Conservation (phyloP, 1,284 basidiomycete genomes). For the Termitomyces sp. region DNA sequence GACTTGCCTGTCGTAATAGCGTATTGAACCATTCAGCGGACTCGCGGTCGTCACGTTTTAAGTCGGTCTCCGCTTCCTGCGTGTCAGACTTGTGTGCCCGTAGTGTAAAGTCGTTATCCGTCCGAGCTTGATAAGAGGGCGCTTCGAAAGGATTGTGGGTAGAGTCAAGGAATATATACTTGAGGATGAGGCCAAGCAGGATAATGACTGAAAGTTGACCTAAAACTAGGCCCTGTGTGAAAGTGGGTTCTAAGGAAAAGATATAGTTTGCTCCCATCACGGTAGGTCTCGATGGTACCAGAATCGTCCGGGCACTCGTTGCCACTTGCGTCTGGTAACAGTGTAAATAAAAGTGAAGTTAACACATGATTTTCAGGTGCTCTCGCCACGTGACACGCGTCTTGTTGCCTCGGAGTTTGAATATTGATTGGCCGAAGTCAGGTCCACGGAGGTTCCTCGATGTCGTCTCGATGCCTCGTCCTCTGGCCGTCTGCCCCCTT, state of each 20-base stretch:
- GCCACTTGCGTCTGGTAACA: too few species aligned
- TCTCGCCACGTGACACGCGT: conserved; percentile 15
- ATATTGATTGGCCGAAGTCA: too few species aligned
- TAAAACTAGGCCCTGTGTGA: conserved; percentile 77
- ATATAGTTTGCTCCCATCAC: conserved; percentile 59
- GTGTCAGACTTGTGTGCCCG: conserved; percentile 29
- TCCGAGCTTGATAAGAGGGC: conserved; percentile 53
- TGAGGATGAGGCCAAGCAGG: conserved; percentile 66
- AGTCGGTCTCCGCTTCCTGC: conserved; percentile 23
- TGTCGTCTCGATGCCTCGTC: conserved; percentile 42
- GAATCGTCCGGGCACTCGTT: not conserved
- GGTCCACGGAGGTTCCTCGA: not conserved
- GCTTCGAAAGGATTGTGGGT: conserved; percentile 49
- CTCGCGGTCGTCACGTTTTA: conserved; percentile 35
- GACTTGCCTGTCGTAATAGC: conserved; percentile 58
- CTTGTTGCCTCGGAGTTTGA: not conserved
- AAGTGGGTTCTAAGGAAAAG: conserved; percentile 73
- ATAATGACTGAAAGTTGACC: conserved; percentile 75
- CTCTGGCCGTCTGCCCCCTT: conserved; percentile 78
- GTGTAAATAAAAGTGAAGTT: not conserved
- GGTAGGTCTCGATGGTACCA: conserved; percentile 3
- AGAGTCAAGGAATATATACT: conserved; percentile 77
- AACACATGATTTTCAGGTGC: conserved; percentile 7
- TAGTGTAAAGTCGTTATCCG: conserved; percentile 39
- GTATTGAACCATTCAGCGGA: conserved; percentile 76